Base-by-base conservation (phyloP, 306 rosid genomes). In the Lathyrus aphaca region DNA sequence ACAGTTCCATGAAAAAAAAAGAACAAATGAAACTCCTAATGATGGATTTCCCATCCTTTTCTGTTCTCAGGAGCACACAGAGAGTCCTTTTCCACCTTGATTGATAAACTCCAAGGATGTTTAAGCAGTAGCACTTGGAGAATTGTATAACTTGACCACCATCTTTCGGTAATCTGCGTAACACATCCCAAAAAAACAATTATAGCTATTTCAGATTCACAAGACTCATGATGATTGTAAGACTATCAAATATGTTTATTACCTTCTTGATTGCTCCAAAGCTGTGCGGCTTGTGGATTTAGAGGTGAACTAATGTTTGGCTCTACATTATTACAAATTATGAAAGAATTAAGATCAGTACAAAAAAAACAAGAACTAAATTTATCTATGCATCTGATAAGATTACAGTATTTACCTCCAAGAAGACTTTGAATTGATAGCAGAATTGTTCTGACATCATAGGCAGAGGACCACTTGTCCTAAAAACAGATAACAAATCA, bases 211-310 rank as follows among this genome's bases (percentile, higher is more conserved):
- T 30, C 1, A 1, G 42, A 29, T 25, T 25, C 40, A 50, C 56
- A 18, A 50, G 27, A 18, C 56, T 50, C 27, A 9, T 29, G 7
- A 12, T 13, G 5, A 25, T 56, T 29, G 63, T 14, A 56, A 16
- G 43, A 32, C 9, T 58, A 58, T n/a, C 9, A n/a, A 30, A 32
- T 35, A 1, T 21, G 8, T 59, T n/a, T 9, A 15, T 25, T 78
- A 94, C 97, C 98, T 86, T 94, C 88, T 86, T 94, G 99, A 77
- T 91, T 88, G 77, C 83, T 79, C 99, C 97, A 94, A 38, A 94
- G 83, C 69, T 89, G 96, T 38, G 99, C 99, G 54, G 99, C 99
- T 82, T 91, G 99, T 29, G 88, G 74, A 79, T 94, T 94, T 57
- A 94, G 84, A 10, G 99, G 97, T 25, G 97, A 89, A 74, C 92